These are phyloP conservation scores for Pythium brachiatum DNA, from an alignment of 352 stramenopile species.

Conservation along the genomic window DNA sequence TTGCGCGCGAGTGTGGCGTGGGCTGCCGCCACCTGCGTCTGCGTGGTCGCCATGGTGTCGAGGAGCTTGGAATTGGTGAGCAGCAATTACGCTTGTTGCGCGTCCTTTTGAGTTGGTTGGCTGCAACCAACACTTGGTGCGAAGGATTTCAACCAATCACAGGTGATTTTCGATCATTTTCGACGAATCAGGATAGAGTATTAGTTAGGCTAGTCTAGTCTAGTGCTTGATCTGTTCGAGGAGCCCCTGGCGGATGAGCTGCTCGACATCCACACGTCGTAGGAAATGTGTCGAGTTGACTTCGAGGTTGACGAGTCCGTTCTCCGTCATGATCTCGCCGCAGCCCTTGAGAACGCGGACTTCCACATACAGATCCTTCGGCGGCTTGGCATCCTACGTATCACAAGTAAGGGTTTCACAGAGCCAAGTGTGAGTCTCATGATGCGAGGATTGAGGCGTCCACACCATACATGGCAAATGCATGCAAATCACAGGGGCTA, in stretches of 20 bases:
- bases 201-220: constrained; percentile 6
- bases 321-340: constrained; percentile 91
- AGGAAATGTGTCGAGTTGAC: constrained; percentile 88
- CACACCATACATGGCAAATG: too few species aligned
- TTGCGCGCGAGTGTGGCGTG: constrained; percentile 64
- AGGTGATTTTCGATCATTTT: constrained; percentile 8
- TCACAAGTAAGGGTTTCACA: neutral
- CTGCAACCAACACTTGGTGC: constrained; percentile 3
- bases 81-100: neutral
- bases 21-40: constrained; percentile 22
- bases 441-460: too few species aligned
- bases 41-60: constrained; percentile 8
- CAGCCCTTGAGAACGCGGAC: constrained; percentile 87
- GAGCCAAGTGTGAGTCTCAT: neutral
- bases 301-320: constrained; percentile 82
- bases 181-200: constrained; percentile 17
- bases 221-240: constrained; percentile 82
- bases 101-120: constrained; percentile 21
- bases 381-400: constrained; percentile 74
- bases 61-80: neutral
- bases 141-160: constrained; percentile 20
- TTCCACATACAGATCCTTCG: constrained; percentile 90
- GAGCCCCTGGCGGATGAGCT: constrained; percentile 28
- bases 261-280: constrained; percentile 53
- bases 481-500: neutral